phyloP scores from a whole-genome alignment of 768 basidiomycete species.

The Termitomyces sp. region DNA sequence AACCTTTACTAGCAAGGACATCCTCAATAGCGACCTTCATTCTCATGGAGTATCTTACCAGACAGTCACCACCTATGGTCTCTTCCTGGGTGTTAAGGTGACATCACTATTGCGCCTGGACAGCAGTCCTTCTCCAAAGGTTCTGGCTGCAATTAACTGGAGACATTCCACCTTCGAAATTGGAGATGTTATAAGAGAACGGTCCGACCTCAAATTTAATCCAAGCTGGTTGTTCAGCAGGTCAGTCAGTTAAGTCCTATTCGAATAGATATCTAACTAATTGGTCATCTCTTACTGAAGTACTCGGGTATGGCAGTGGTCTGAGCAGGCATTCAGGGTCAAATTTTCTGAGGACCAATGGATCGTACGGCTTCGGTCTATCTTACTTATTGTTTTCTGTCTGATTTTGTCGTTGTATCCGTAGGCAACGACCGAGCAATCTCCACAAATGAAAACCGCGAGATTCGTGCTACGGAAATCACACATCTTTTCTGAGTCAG shows the following conservation, averaged over 20 bases:
- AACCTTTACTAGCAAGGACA: not conserved
- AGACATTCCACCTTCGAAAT: not conserved
- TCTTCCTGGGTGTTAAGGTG: not conserved
- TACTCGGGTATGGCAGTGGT: not conserved
- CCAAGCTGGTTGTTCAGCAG: not conserved
- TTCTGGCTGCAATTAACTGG: not conserved
- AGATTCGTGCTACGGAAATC: not conserved
- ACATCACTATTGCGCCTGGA: not conserved
- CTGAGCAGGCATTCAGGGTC: not conserved
- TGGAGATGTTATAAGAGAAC: not conserved
- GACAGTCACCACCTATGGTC: not conserved
- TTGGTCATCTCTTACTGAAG: not conserved
- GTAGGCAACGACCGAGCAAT: not conserved
- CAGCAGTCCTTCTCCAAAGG: not conserved
- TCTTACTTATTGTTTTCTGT: not conserved
- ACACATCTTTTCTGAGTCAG: not conserved
- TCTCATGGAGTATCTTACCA: not conserved
- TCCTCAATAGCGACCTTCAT: not conserved
- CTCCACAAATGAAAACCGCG: not conserved
- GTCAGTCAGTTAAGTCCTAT: not conserved
- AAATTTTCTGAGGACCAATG: not conserved
- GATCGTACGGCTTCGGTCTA: not conserved
- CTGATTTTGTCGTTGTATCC: not conserved
- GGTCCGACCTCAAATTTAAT: not conserved
- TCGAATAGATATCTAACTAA: no score